Evolutionary conservation across 2,329 filamentous ascomycete species (phyloP), one percentile per base, ranked within the genome.

Genomic region (Exserohilum turcica): DNA sequence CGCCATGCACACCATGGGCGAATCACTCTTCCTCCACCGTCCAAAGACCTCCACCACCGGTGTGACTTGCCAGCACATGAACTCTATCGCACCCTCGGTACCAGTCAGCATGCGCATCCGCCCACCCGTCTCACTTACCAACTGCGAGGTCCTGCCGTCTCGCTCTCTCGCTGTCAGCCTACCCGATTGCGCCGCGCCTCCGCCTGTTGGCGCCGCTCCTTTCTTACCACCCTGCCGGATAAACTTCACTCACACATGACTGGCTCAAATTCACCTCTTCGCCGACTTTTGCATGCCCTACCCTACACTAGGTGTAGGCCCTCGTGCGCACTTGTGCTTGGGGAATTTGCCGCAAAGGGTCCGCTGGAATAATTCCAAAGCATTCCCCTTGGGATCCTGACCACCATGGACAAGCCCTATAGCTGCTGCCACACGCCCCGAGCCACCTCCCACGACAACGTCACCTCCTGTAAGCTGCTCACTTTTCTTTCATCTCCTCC

Each of bases 91-190:
- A 8, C 27, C 36, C 32, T 15, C 16, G 39, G 36, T 24, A 12
- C 48, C 47, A 51, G 37, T 39, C 33, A 47, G 28, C 42, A 37
- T 36, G 43, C 29, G 19, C 37, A 38, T 15, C 39, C 53, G 21
- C 44, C 46, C 46, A 32, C 31, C 39, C 40, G 21, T 37, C 37
- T 28, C 36, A 35, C 15, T 38, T 60, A 52, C 57, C 57, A 45
- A 35, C 42, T 13, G 45, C 40, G 19, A 49, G 58, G 58, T 58
- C 51, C 58, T 46, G 56, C 55, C 58, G 49, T 37, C 28, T 8
- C 37, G 28, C 21, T 24, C 21, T 24, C 21, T 4, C 7, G 21
- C 21, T 24, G 21, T 24, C 32, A 42, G 31, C 19, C 29, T 42
- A 52, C 38, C 51, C 32, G 24, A 51, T 42, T 45, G 37, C 50